Base-by-base conservation (phyloP, 192 early-diverging fungal genomes). In the Coemansia sp. region DNA sequence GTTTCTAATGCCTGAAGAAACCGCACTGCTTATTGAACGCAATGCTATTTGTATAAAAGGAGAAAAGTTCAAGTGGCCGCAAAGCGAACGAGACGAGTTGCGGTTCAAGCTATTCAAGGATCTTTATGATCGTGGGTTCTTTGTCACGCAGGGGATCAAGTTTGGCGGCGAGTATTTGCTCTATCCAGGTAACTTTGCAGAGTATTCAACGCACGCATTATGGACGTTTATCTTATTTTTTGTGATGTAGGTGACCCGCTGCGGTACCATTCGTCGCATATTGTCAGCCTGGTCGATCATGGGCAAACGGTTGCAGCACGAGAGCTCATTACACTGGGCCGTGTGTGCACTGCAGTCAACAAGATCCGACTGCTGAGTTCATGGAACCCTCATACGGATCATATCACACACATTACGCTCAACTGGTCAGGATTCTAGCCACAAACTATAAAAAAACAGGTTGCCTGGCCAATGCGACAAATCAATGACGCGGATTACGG, bases 141-240 rank as follows among this genome's bases (percentile, higher is more conserved):
- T 81, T 68, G 64, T 94, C 5, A 89, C 89, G 1, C 68, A 78
- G 14, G 93, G 89, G 22, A 78, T 86, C 57, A 93, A 93, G 67
- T 96, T 91, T 81, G 94, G 94, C 7, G 93, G 90, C 8, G 92
- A 96, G 59, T 96, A 87, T 69, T 72, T 96, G 9, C 68, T 90
- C 9, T 96, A 96, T 68, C 88, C 83, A 55, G 74, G 71, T 55
- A 65, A 64, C n/a, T n/a, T n/a, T n/a, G n/a, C n/a, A n/a, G n/a
- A n/a, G n/a, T n/a, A n/a, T n/a, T n/a, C n/a, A n/a, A n/a, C n/a
- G n/a, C n/a, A n/a, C n/a, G n/a, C n/a, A n/a, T n/a, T n/a, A n/a
- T n/a, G n/a, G n/a, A n/a, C n/a, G n/a, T n/a, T 61, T 19, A 15
- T 14, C 23, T 15, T 7, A 7, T 34, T 6, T 31, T 34, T 44